Base-by-base conservation (phyloP, 768 basidiomycete species). In the Holtermanniella nyarrowii region DNA sequence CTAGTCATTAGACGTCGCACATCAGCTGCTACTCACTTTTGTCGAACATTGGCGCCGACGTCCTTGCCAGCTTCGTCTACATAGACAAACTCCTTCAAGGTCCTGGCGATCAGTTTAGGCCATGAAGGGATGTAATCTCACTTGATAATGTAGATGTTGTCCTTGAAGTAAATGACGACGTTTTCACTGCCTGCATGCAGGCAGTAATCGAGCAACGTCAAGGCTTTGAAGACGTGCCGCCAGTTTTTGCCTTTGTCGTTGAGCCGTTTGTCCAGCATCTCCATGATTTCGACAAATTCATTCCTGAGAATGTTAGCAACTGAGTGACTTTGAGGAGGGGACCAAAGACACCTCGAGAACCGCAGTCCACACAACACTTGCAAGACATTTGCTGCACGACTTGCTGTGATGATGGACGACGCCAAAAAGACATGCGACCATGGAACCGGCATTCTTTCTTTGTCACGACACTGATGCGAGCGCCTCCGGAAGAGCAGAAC, bases 241-340 rank as follows among this genome's bases (percentile, higher is more conserved):
- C 95, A 99, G 65, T 97, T 96, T 81, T 97, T 97, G 31, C 95
- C 95, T 77, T 95, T 97, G 76, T 99, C 95, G 44, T 72, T 72
- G 56, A 99, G 75, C 47, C 95, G 82, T 74, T 99, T 97, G 74
- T 97, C 95, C 45, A 99, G 78, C 88, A 96, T 95, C 76, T 99
- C 95, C 89, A 99, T 96, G 65, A 99, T 88, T 75, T 99, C 95
- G 12, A 97, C 89, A 70, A 99, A 99, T 65, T 97, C 91, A 54
- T 82, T 85, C 73, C 90, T 81, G 59, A 12, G 25, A n/a, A 41
- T 13, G 44, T 49, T 24, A 44, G 47, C 25, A 27, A 20, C 40
- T 27, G 23, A 26, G 1, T 26, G 20, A 39, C 26, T n/a, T n/a
- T n/a, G n/a, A n/a, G n/a, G n/a, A n/a, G n/a, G n/a, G n/a, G n/a